Conservation (phyloP, 352 stramenopile species). For the Phytophthora multivora region DNA sequence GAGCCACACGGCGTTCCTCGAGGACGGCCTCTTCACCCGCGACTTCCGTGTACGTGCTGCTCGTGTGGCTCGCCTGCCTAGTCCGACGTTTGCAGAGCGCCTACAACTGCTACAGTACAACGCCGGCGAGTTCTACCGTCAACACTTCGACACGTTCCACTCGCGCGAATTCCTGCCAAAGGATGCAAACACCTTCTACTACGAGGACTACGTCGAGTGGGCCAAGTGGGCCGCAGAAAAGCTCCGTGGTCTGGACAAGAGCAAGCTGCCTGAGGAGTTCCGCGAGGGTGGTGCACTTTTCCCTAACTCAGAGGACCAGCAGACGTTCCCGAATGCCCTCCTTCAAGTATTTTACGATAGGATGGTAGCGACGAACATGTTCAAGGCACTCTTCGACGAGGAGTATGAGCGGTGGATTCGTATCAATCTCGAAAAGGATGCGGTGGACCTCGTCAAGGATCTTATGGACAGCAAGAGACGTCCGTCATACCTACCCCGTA, state of each 20-base stretch:
- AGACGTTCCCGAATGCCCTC: conserved; percentile 63
- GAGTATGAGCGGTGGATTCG: conserved; percentile 66
- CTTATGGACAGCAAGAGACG: conserved; percentile 33
- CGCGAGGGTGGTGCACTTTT: conserved; percentile 58
- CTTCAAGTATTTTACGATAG: conserved; percentile 61
- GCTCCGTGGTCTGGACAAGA: conserved; percentile 42
- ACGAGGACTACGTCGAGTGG: conserved; percentile 72
- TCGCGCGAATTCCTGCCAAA: conserved; percentile 72
- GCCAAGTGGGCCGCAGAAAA: conserved; percentile 54
- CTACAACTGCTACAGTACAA: conserved; percentile 79
- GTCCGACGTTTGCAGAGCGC: conserved; percentile 64
- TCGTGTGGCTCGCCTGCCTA: conserved; percentile 63
- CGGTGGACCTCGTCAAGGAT: conserved; percentile 45
- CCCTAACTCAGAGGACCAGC: conserved; percentile 54
- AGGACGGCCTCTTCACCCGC: conserved; percentile 62
- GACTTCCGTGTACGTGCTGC: conserved; percentile 70
- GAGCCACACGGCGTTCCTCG: conserved; percentile 79
- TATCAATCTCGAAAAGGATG: conserved; percentile 67
- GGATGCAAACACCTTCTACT: conserved; percentile 31
- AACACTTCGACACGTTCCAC: conserved; percentile 84
- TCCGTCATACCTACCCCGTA: conserved; percentile 58
- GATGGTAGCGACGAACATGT: conserved; percentile 56
- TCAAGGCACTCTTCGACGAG: conserved; percentile 55
- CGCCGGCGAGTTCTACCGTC: conserved; percentile 78
- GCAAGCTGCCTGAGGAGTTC: conserved; percentile 55